Percentiles rank a stretch among this genome's conserved stretches.
These are phyloP conservation scores for Umbelopsis vinacea DNA, from an alignment of 192 early-diverging fungal genomes.

Conservation along the genomic window DNA sequence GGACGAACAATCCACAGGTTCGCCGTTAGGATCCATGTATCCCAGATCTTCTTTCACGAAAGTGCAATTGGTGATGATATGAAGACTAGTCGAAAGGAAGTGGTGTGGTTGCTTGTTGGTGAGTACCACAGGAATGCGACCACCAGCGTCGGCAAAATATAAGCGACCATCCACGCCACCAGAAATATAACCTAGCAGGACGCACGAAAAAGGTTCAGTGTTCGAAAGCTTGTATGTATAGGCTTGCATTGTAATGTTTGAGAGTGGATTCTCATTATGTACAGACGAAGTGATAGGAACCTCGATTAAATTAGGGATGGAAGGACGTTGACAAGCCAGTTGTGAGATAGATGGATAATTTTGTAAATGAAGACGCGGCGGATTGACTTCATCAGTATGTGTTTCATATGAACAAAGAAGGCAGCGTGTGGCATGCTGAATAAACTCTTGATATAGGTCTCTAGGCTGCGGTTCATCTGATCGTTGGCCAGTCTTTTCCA, in stretches of 20 bases:
- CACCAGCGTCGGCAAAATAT: background rate
- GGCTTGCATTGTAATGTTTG: background rate
- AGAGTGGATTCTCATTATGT: background rate
- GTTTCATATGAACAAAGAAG: background rate
- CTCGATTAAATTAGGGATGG: background rate
- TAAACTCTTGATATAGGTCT: background rate
- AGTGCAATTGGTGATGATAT: background rate
- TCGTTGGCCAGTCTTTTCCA: background rate
- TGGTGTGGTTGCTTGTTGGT: background rate
- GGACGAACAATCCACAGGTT: background rate
- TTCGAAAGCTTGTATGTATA: background rate
- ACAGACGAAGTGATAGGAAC: background rate
- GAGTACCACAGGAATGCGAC: background rate
- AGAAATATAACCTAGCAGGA: background rate
- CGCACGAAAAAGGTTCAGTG: background rate
- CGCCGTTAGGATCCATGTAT: background rate
- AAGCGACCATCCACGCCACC: background rate
- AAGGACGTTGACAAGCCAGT: background rate
- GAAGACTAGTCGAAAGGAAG: background rate
- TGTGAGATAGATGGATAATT: constrained; percentile 7
- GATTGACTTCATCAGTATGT: background rate
- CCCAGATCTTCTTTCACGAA: background rate
- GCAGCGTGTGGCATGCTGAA: background rate
- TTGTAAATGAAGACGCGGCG: background rate
- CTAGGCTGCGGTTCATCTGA: background rate